Percentiles rank a stretch among this genome's conserved stretches.
These are phyloP conservation scores for Lasiosphaeria miniovina DNA, from an alignment of 495 filamentous ascomycete species.

Conservation along the genomic window DNA sequence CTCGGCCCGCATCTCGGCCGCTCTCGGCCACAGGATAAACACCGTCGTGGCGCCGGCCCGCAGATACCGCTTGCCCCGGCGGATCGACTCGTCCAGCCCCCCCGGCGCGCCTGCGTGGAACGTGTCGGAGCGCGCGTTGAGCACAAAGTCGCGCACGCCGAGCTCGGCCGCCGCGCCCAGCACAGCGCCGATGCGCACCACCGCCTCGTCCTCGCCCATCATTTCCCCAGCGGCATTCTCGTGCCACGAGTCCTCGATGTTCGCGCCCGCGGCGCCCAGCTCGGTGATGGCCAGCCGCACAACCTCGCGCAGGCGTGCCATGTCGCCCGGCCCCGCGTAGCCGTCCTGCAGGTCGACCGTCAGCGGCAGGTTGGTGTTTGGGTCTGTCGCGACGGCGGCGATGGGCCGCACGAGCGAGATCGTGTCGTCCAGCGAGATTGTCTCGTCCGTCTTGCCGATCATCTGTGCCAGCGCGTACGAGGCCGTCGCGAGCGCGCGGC, in stretches of 20 bases:
- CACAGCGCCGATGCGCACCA: constrained; percentile 35
- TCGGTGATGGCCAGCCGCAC: constrained; percentile 34
- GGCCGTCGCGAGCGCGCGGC: constrained; percentile 52
- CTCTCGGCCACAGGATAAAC: constrained; percentile 37
- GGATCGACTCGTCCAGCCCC: constrained; percentile 41
- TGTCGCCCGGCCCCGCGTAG: constrained; percentile 36
- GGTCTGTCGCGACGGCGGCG: constrained; percentile 26
- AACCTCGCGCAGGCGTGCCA: constrained; percentile 29
- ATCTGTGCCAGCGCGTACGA: constrained; percentile 48
- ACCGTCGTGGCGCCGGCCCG: constrained; percentile 49
- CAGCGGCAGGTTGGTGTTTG: constrained; percentile 32
- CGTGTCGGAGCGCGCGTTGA: constrained; percentile 49
- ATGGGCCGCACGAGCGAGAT: constrained; percentile 30
- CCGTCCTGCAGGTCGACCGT: constrained; percentile 55
- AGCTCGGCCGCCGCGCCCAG: constrained; percentile 29
- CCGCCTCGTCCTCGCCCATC: constrained; percentile 33
- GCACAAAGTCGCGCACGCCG: constrained; percentile 47
- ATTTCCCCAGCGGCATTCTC: constrained; percentile 24
- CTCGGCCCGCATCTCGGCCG: constrained; percentile 26
- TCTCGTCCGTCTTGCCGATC: constrained; percentile 40
- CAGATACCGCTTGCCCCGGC: constrained; percentile 43
- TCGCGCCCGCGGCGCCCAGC: constrained; percentile 49
- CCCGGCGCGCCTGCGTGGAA: constrained; percentile 26
- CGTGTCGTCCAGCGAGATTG: constrained; percentile 39
- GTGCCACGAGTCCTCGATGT: constrained; percentile 49